Evolutionary conservation across 305 asterid species (phyloP), one percentile per base, ranked within the genome.

Genomic region (Solanum chacoense): DNA sequence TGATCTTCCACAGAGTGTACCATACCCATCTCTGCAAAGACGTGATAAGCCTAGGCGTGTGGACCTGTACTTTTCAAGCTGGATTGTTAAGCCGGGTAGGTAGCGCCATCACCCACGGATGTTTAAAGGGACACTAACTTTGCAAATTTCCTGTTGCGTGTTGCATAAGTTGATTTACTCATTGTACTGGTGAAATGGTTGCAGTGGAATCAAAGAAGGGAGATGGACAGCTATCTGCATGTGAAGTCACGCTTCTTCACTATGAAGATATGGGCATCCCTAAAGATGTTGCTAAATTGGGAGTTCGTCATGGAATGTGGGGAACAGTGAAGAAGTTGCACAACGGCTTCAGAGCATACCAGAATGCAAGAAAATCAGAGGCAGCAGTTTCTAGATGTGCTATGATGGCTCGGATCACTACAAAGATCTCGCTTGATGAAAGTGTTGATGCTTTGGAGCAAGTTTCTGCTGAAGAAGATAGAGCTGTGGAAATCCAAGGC

Each of bases 221-320:
- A 80, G 98, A 95, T 42, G 96, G 97, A 11, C 97, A 93, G 63
- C 63, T 90, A 74, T 89, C 98, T 22, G 98, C 99, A 73, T 97
- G 98, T 75, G 99, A 97, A 94, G 98, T 97, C 88, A 90, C 92
- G 2, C 96, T 96, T 24, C 42, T 95, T 86, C 99, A 97, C 93
- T 94, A 94, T 38, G 98, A 97, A 90, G 99, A 97, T 91, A 97
- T 97, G 99, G 99, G 99, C 84, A 96, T 96, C 88, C 99, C 98
- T 22, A 96, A 94, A 90, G 98, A 96, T 22, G 98, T 97, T 24
- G 99, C 99, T 59, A 96, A 95, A 91, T 87, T 97, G 67, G 98
- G 98, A 3, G 96, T 97, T 55, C 99, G 98, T 22, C 99, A 97
- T 67, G 98, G 98, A 24, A 97, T 97, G 99, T 97, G 99, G 98